Evolutionary conservation across 306 rosid species (phyloP), one percentile per base, ranked within the genome.

Genomic region (Vigna reflexopilosa): DNA sequence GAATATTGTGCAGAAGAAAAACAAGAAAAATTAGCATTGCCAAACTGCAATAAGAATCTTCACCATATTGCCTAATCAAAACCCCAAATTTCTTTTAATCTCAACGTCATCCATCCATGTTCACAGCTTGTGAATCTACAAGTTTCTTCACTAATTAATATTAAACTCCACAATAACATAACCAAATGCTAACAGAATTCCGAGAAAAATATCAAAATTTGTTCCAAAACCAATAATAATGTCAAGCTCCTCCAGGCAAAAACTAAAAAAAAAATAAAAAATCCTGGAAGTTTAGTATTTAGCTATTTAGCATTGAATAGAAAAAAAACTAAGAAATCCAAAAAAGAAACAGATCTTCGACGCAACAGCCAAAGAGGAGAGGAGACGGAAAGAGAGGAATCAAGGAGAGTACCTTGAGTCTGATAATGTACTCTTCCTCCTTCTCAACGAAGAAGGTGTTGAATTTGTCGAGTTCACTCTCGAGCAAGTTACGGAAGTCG

Each of bases 401-500:
- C 7, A 59, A 7, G 11, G 67, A 64, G 50, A 64, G 47, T 70
- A 95, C 99, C 99, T 96, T 96, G 83, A 96, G 86, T 79, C 85
- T 85, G 72, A 96, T 96, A 62, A 96, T 96, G 84, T 89, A 96
- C 70, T 96, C 99, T 77, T 96, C 99, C 80, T 96, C 99, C 63
- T 93, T 93, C 77, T 96, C 99, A 26, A 96, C 93, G 80, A 96
- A 96, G 84, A 96, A 96, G 72, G 82, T 76, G 40, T 96, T 96
- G 81, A 96, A 96, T 79, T 96, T 96, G 71, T 93, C 97, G 77
- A 96, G 94, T 80, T 96, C 99, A n/a, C 85, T 83, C 77, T 96
- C 96, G 77, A 96, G 50, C 75, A 87, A 54, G 59, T 45, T 86
- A 20, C 87, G 73, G 86, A 96, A 96, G 71, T 87, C 96, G 61